Conservation (phyloP, 345 rosid genomes). For the Kernera saxatilis region DNA sequence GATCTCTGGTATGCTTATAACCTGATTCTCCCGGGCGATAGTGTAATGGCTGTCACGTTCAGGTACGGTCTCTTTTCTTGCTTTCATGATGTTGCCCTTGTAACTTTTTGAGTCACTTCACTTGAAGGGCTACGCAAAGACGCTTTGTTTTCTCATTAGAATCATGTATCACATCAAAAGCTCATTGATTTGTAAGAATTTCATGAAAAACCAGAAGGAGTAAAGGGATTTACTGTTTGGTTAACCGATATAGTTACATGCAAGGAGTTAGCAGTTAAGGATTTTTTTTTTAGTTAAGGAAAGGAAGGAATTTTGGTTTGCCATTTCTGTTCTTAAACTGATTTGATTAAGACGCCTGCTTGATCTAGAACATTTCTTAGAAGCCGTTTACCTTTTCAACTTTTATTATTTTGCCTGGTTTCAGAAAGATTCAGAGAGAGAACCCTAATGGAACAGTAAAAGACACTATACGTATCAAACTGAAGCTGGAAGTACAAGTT, state of each 20-base stretch:
- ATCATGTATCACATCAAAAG: not conserved
- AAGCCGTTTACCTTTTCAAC: not conserved
- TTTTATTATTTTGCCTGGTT: not conserved
- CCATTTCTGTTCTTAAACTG: not conserved
- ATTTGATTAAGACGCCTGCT: not conserved
- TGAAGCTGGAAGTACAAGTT: conserved; percentile 80
- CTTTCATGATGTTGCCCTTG: not conserved
- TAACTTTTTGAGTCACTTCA: not conserved
- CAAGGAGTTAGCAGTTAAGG: not conserved
- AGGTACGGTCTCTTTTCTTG: conserved; percentile 38
- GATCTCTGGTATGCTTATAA: conserved; percentile 94
- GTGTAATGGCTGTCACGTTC: conserved; percentile 83
- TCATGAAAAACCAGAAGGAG: not conserved
- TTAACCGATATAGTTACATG: not conserved
- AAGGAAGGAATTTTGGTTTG: not conserved
- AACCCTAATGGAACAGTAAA: conserved; percentile 71
- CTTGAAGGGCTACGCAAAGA: not conserved
- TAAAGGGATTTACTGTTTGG: not conserved
- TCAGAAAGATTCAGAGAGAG: conserved; percentile 83
- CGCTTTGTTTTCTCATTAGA: not conserved
- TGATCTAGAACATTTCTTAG: not conserved
- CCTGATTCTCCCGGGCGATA: conserved; percentile 65
- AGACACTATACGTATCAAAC: conserved; percentile 74
- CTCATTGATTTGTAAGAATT: not conserved
- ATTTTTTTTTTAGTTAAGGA: not conserved